phyloP scores from a whole-genome alignment of 257 asterid genomes.

The Primulina eburnea region DNA sequence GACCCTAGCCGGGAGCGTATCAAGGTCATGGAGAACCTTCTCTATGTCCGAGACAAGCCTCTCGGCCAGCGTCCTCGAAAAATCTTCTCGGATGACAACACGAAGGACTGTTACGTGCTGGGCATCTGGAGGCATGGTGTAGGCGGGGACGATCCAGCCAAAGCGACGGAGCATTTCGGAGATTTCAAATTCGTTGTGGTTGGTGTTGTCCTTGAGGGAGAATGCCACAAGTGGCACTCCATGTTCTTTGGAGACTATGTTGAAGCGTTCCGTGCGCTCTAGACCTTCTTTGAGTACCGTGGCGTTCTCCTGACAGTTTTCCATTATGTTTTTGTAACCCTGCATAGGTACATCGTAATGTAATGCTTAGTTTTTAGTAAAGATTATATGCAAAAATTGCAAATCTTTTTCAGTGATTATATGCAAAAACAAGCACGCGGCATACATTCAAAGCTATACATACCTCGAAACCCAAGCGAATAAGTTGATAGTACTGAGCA shows the following conservation, averaged over 20 bases:
- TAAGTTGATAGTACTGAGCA: constrained; percentile 87
- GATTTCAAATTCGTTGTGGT: constrained; percentile 73
- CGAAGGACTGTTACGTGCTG: constrained; percentile 77
- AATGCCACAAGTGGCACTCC: constrained; percentile 89
- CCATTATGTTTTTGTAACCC: constrained; percentile 81
- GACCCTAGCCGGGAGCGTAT: constrained; percentile 61
- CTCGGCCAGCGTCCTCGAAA: constrained; percentile 76
- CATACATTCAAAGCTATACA: background rate
- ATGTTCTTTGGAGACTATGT: constrained; percentile 69
- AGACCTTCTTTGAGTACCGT: constrained; percentile 58
- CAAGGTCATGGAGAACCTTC: constrained; percentile 79
- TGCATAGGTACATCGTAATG: constrained; percentile 14
- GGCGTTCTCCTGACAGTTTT: constrained; percentile 80
- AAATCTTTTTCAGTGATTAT: background rate
- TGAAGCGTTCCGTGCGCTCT: constrained; percentile 67
- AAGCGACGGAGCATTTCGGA: constrained; percentile 68
- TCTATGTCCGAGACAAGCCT: constrained; percentile 62
- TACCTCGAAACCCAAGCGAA: constrained; percentile 80
- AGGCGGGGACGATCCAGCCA: constrained; percentile 91
- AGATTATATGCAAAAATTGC: too few relatives aligned
- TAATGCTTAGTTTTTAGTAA: background rate
- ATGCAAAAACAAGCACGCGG: too few relatives aligned
- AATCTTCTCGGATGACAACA: constrained; percentile 80
- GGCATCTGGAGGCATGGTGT: constrained; percentile 88
- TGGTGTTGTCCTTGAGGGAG: constrained; percentile 69